phyloP scores from a whole-genome alignment of 2,329 filamentous ascomycete genomes.

The Rasamsonia emersonii region DNA sequence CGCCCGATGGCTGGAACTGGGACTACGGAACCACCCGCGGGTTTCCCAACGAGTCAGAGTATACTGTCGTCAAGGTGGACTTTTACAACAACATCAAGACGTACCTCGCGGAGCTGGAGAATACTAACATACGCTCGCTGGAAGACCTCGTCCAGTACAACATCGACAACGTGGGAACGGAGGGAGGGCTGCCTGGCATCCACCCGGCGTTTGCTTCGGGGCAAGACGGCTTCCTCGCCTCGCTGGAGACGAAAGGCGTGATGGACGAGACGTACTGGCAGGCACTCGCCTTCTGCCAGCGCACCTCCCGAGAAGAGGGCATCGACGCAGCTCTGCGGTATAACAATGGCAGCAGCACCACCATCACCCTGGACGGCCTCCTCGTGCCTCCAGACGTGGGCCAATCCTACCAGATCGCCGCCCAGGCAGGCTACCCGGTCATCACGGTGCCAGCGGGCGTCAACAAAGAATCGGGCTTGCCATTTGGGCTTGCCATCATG shows the following conservation, averaged over 20 bases:
- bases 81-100: constrained; percentile 53
- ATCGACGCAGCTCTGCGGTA: constrained; percentile 58
- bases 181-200: constrained; percentile 56
- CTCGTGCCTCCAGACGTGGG: constrained; percentile 62
- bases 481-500: constrained; percentile 53
- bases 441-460: constrained; percentile 59
- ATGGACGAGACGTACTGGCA: constrained; percentile 59
- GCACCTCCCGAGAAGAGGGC: constrained; percentile 52
- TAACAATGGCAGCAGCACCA: constrained; percentile 29
- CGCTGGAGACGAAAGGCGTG: constrained; percentile 51
- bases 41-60: constrained; percentile 64
- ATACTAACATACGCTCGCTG: constrained; percentile 51
- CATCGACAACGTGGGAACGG: constrained; percentile 53
- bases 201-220: constrained; percentile 60
- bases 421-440: constrained; percentile 67
- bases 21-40: constrained; percentile 57
- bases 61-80: constrained; percentile 60
- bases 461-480: constrained; percentile 47
- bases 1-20: constrained; percentile 65
- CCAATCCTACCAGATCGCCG: constrained; percentile 60
- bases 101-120: constrained; percentile 55
- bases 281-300: constrained; percentile 54
- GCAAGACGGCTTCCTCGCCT: constrained; percentile 62
- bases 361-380: constrained; percentile 53
- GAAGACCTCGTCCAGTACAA: constrained; percentile 60